Base-by-base conservation (phyloP, 805 yeast species). In the Myxozyma geophila region DNA sequence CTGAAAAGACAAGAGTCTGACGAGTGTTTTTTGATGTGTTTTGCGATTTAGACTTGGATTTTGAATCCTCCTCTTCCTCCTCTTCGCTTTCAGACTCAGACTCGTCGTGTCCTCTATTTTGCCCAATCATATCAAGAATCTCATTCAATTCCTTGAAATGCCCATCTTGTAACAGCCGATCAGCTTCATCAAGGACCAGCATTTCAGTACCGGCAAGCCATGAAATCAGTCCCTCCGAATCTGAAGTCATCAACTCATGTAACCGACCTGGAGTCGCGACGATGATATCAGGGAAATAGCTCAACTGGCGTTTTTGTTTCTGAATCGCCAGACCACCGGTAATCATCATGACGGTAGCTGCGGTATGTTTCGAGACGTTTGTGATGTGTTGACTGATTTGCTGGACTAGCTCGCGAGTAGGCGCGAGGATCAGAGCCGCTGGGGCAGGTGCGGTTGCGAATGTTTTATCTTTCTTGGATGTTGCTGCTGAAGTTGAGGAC, bases 191-290 rank as follows among this genome's bases (percentile, higher is more conserved):
- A 39, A 93, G 79, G 0, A 92, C 96, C 28, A 86, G 72, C 1
- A 81, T 75, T 37, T 84, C 82, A 21, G 83, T 74, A 33, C 77
- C 72, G 19, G 80, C 74, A 64, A 86, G 75, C 71, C 80, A 73
- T 36, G 75, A 71, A 13, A 82, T 74, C 54, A 81, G 56, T 44
- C 79, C 74, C 5, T 70, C 72, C 7, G 70, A 82, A 62, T 84
- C 80, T 67, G 86, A 87, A 74, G 90, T 90, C 46, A 79, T 58
- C 21, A 79, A 75, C 74, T 95, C 98, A 56, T 91, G 80, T 74
- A 90, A 85, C 68, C 99, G 85, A 43, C 99, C 99, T 0, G 99
- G 98, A 0, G 99, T 95, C 1, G 97, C 97, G 44, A 95, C 93
- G 13, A 95, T 77, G 19, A 95, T 83, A 51, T 80, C 90, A 1